These are phyloP conservation scores for Lachancea fermentati DNA, from an alignment of 805 yeast genomes.

Conservation along the genomic window DNA sequence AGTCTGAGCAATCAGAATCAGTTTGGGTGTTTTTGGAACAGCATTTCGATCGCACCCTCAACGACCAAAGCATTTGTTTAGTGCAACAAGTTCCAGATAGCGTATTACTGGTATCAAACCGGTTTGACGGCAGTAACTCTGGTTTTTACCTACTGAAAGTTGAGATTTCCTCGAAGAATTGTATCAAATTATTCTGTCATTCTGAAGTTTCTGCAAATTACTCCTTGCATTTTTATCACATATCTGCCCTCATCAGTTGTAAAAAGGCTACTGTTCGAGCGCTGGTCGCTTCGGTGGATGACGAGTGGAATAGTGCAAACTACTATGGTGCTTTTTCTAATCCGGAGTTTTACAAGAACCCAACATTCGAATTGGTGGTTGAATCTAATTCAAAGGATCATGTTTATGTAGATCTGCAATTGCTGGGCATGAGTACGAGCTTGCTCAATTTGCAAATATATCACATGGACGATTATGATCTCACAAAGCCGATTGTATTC, in stretches of 20 bases:
- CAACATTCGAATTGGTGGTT: constrained; percentile 19
- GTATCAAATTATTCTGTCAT: constrained; percentile 18
- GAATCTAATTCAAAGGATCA: constrained; percentile 5
- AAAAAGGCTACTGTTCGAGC: constrained; percentile 1
- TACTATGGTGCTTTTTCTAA: constrained; percentile 6
- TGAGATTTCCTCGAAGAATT: constrained; percentile 5
- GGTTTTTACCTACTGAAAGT: constrained; percentile 10
- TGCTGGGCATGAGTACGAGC: constrained; percentile 11
- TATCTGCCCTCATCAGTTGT: constrained; percentile 8
- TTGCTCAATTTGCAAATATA: constrained; percentile 22
- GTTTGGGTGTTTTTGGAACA: constrained; percentile 48
- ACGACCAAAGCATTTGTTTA: constrained; percentile 12
- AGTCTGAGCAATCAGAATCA: constrained; percentile 21
- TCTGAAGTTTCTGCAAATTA: constrained; percentile 20
- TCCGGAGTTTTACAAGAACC: constrained; percentile 18
- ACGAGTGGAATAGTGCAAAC: constrained; percentile 6
- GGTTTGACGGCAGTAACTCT: constrained; percentile 15
- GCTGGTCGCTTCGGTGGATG: constrained; percentile 5
- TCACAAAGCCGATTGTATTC: constrained; percentile 20
- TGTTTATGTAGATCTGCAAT: constrained; percentile 12
- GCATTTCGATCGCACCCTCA: constrained; percentile 32
- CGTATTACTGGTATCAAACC: constrained; percentile 3
- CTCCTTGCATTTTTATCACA: constrained; percentile 20
- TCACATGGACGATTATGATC: constrained; percentile 16
- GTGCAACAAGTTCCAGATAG: constrained; percentile 17